phyloP scores from a whole-genome alignment of 1,139 yeast genomes.

The Hansenula anomala region DNA sequence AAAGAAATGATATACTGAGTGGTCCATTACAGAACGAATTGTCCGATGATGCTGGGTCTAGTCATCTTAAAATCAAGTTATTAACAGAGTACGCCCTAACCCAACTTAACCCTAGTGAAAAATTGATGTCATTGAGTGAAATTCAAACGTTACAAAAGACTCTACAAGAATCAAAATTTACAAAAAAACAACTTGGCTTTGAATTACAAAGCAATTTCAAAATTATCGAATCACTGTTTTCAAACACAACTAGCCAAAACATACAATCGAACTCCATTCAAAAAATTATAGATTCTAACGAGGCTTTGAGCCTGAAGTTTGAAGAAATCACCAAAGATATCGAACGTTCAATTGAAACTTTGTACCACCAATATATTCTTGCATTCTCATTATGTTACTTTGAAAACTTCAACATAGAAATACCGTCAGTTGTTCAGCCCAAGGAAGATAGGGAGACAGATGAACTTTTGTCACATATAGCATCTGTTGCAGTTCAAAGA shows the following conservation, averaged over 20 bases:
- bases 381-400: constrained; percentile 17
- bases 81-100: constrained; percentile 18
- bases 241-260: not conserved
- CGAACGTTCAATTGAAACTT: not conserved
- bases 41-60: constrained; percentile 7
- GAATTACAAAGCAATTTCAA: too few relatives aligned
- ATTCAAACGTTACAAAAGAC: constrained; percentile 5
- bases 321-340: constrained; percentile 1
- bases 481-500: constrained; percentile 49
- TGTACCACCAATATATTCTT: constrained; percentile 14
- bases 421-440: not conserved
- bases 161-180: constrained; percentile 9
- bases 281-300: constrained; percentile 11
- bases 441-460: constrained; percentile 28
- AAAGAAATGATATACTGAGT: constrained; percentile 4
- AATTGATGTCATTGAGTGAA: constrained; percentile 12
- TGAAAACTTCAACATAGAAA: constrained; percentile 8
- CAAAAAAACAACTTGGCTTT: constrained; percentile 9
- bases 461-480: constrained; percentile 46
- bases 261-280: constrained; percentile 8
- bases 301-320: constrained; percentile 7
- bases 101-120: constrained; percentile 6
- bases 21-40: constrained; percentile 8
- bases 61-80: constrained; percentile 15
- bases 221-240: constrained; percentile 1